Evolutionary conservation across 192 early-diverging fungal genomes (phyloP).

Genomic region (Coemansia sp.): DNA sequence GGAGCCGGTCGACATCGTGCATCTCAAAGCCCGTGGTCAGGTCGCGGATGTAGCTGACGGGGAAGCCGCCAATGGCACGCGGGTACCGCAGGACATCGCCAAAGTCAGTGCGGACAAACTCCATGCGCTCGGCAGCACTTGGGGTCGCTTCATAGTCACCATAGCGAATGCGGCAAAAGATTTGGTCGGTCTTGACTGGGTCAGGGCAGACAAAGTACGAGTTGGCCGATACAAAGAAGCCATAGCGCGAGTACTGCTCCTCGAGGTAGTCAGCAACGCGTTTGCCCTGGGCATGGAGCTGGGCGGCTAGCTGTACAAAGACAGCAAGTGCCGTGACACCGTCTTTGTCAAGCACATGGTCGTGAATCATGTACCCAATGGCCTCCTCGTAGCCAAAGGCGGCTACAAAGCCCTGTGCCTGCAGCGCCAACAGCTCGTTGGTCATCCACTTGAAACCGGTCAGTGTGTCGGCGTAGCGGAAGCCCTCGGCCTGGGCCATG

Average conservation of each 20-base stretch:
- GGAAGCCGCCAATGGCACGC: conserved; percentile 58
- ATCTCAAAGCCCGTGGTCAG: conserved; percentile 86
- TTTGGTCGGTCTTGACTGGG: conserved; percentile 58
- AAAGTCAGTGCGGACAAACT: conserved; percentile 2
- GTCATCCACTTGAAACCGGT: conserved; percentile 97
- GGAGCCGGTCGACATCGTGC: conserved; percentile 37
- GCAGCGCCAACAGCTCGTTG: conserved; percentile 70
- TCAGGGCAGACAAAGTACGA: conserved; percentile 85
- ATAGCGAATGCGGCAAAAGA: conserved; percentile 82
- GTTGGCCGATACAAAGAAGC: conserved; percentile 81
- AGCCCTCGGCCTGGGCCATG: conserved; percentile 70
- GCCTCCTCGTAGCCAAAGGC: conserved; percentile 93
- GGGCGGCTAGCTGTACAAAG: conserved; percentile 71
- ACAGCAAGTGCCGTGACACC: conserved; percentile 78
- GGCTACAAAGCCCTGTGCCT: conserved; percentile 60
- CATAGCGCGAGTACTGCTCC: conserved; percentile 67
- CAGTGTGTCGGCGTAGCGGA: conserved; percentile 84
- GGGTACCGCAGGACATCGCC: conserved; percentile 66
- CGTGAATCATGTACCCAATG: conserved; percentile 80
- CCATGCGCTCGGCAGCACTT: conserved; percentile 13
- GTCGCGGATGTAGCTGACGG: conserved; percentile 74
- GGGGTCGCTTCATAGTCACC: conserved; percentile 12
- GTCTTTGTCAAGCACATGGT: conserved; percentile 86
- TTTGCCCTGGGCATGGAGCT: conserved; percentile 60
- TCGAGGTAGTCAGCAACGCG: conserved; percentile 68